phyloP scores from a whole-genome alignment of 495 filamentous ascomycete species.

The Halenospora varia region DNA sequence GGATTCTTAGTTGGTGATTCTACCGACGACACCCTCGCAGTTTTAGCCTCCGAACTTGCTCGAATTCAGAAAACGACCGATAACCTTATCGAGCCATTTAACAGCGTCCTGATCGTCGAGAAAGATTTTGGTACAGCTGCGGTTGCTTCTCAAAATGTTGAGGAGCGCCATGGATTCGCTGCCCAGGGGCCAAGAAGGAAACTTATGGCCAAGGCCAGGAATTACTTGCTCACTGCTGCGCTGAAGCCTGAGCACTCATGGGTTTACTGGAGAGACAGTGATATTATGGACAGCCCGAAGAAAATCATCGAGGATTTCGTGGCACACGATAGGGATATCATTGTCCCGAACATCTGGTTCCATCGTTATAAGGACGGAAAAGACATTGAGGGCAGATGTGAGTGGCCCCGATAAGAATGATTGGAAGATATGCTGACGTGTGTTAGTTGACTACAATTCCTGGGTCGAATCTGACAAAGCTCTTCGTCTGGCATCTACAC shows the following conservation, averaged over 20 bases:
- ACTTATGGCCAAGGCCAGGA: slow-evolving; percentile 83
- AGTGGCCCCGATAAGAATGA: slow-evolving; percentile 27
- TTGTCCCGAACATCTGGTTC: slow-evolving; percentile 99
- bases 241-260: slow-evolving; percentile 92
- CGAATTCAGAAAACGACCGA: slow-evolving; percentile 82
- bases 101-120: slow-evolving; percentile 74
- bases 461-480: slow-evolving; percentile 93
- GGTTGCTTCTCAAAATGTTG: slow-evolving; percentile 64
- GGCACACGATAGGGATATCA: slow-evolving; percentile 84
- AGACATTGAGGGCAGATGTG: slow-evolving; percentile 95
- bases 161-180: slow-evolving; percentile 78
- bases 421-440: slow-evolving; percentile 8
- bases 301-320: slow-evolving; percentile 93
- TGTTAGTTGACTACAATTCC: slow-evolving; percentile 92
- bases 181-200: slow-evolving; percentile 90
- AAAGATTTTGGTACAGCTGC: slow-evolving; percentile 79
- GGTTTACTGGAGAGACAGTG: slow-evolving; percentile 99
- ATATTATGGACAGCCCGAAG: slow-evolving; percentile 85
- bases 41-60: slow-evolving; percentile 75
- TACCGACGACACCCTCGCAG: slow-evolving; percentile 81
- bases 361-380: slow-evolving; percentile 78
- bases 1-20: slow-evolving; percentile 92
- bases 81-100: slow-evolving; percentile 73
- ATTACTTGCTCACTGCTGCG: slow-evolving; percentile 82
- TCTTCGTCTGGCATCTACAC: slow-evolving; percentile 61